These are phyloP conservation scores for Wolfiporia cocos DNA, from an alignment of 1,284 basidiomycete genomes.

Conservation along the genomic window DNA sequence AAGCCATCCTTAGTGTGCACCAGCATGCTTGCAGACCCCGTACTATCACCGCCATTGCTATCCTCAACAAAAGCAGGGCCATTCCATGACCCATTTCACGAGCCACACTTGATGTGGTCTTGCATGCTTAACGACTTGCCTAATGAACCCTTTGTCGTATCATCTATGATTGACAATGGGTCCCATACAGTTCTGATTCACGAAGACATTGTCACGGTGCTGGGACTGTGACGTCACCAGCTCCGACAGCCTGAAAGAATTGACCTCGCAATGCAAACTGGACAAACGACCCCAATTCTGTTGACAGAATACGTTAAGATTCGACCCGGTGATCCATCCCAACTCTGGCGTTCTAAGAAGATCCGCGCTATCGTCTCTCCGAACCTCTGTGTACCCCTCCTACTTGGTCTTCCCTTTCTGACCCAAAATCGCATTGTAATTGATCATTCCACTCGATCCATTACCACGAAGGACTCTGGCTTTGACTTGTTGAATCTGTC, in stretches of 20 bases:
- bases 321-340: not conserved
- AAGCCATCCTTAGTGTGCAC: no score
- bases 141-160: not conserved
- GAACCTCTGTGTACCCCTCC: not conserved
- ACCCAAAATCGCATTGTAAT: not conserved
- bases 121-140: not conserved
- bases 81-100: no score
- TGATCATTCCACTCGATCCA: not conserved
- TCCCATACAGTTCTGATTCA: not conserved
- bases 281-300: not conserved
- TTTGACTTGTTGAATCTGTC: not conserved
- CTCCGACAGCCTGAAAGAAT: not conserved
- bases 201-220: not conserved
- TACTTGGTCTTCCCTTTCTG: not conserved
- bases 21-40: no score
- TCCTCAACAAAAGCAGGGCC: no score
- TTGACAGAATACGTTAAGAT: not conserved
- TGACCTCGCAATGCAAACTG: not conserved
- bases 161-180: not conserved
- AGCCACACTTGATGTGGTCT: not conserved
- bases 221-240: not conserved
- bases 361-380: not conserved
- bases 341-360: not conserved
- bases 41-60: no score
- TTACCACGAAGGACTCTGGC: not conserved